These are phyloP conservation scores for Sextonia rubra DNA, from an alignment of 164 flowering plant species.

Conservation along the genomic window DNA sequence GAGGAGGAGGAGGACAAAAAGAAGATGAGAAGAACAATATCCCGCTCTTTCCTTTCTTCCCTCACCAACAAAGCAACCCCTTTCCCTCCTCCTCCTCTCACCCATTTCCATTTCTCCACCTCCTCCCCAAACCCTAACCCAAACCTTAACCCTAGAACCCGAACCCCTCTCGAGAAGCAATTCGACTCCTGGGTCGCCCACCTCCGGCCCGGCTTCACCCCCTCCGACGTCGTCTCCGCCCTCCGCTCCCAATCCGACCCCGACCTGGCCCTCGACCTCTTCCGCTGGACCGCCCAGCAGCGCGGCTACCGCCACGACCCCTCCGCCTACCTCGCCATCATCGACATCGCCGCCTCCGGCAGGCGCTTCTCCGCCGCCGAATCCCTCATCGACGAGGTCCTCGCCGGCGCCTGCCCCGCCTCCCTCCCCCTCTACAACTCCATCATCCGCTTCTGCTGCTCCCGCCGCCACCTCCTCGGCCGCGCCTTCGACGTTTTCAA, in stretches of 20 bases:
- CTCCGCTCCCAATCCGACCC: slow-evolving; percentile 69
- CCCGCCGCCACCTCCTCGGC: slow-evolving; percentile 45
- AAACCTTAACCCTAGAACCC: slow-evolving; percentile 32
- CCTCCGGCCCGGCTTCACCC: slow-evolving; percentile 76
- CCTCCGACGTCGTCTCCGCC: slow-evolving; percentile 58
- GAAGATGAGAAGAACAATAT: neutral
- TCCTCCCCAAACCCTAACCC: slow-evolving; percentile 7
- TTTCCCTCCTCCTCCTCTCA: neutral
- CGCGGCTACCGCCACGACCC: slow-evolving; percentile 64
- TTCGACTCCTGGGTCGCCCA: slow-evolving; percentile 68
- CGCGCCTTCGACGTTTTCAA: slow-evolving; percentile 78
- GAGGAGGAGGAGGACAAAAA: neutral
- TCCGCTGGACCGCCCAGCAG: slow-evolving; percentile 85
- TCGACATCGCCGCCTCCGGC: slow-evolving; percentile 34
- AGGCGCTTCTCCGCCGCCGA: slow-evolving; percentile 45
- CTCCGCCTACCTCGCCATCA: slow-evolving; percentile 55
- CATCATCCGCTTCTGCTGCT: slow-evolving; percentile 54
- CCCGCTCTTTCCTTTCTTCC: neutral
- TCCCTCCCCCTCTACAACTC: slow-evolving; percentile 55
- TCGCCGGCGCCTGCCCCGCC: slow-evolving; percentile 73
- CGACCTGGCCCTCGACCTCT: slow-evolving; percentile 85
- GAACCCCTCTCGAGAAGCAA: slow-evolving; percentile 67
- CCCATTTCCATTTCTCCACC: neutral
- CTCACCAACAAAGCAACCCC: neutral
- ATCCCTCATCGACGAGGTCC: slow-evolving; percentile 63